A percentile compares a stretch with the other conserved stretches of the same genome.
These are phyloP conservation scores for Powellomyces hirtus DNA, from an alignment of 192 early-diverging fungal species.

Conservation along the genomic window DNA sequence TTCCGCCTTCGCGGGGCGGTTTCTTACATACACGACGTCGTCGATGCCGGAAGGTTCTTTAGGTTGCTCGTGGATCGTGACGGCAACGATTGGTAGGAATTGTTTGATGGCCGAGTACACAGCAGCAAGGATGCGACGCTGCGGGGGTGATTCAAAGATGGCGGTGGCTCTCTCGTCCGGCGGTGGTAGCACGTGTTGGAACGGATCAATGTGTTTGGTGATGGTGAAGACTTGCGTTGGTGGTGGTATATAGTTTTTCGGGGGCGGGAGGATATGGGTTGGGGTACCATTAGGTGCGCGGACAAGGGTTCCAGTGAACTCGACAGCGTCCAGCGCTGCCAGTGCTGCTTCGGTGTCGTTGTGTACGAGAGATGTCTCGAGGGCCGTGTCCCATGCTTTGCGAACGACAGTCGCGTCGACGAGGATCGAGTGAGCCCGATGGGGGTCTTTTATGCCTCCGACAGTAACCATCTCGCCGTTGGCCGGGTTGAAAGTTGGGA, in stretches of 20 bases:
- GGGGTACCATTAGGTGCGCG: not conserved
- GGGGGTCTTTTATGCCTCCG: not conserved
- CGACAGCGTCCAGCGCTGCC: too few species aligned
- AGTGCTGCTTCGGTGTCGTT: not conserved
- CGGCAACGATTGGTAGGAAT: not conserved
- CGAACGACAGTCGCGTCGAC: not conserved
- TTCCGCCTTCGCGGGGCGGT: not conserved
- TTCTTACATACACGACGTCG: not conserved
- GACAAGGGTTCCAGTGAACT: not conserved
- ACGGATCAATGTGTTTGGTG: slow-evolving; percentile 8
- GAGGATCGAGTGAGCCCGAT: not conserved
- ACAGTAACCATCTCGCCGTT: slow-evolving; percentile 71
- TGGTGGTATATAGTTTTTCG: not conserved
- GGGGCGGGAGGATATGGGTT: not conserved
- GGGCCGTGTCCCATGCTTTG: not conserved
- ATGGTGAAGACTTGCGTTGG: not conserved
- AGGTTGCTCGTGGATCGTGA: not conserved
- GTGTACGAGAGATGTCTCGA: not conserved
- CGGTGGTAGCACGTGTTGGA: not conserved
- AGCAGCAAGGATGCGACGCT: not conserved
- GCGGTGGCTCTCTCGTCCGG: not conserved
- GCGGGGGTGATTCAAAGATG: not conserved
- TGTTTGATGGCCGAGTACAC: not conserved
- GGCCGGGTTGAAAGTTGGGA: slow-evolving; percentile 82
- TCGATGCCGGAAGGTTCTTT: not conserved